Evolutionary conservation across 129 eudicot genomes (phyloP).

Genomic region (Flaveria bidentis): DNA sequence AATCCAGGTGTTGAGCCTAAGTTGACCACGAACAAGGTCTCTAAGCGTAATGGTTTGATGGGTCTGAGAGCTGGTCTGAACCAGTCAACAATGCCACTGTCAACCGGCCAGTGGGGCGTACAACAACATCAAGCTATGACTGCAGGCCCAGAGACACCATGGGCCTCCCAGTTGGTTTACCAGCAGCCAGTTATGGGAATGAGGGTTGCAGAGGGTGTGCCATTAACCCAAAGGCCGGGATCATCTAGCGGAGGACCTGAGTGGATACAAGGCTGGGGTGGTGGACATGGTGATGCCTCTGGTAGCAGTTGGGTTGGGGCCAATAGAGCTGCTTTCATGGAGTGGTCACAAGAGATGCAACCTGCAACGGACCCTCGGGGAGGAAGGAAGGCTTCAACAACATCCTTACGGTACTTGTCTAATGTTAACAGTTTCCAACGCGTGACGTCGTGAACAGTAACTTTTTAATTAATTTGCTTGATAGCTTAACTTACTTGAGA

Average conservation of each 20-base stretch:
- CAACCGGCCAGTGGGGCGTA: slow-evolving; percentile 23
- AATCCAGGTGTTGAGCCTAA: neutral
- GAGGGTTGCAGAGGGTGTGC: slow-evolving; percentile 32
- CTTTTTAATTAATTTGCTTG: too few species aligned
- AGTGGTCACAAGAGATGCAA: slow-evolving; percentile 25
- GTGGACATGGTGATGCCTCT: neutral
- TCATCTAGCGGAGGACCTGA: slow-evolving; percentile 17
- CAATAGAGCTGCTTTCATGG: neutral
- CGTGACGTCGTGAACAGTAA: too few species aligned
- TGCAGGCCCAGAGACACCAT: neutral
- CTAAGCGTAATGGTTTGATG: neutral
- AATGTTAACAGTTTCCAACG: too few species aligned
- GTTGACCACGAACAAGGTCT: slow-evolving; percentile 4
- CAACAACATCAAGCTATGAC: slow-evolving; percentile 7
- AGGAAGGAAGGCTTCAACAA: slow-evolving; percentile 27
- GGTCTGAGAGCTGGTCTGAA: slow-evolving; percentile 13
- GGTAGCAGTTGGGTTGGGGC: neutral
- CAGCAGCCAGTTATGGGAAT: slow-evolving; percentile 21
- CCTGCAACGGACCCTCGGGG: slow-evolving; percentile 23
- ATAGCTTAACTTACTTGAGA: too few species aligned
- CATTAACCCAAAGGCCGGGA: slow-evolving; percentile 24
- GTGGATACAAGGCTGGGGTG: slow-evolving; percentile 19
- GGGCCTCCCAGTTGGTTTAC: slow-evolving; percentile 3
- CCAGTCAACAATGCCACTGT: slow-evolving; percentile 12
- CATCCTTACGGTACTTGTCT: slow-evolving; percentile 28